A percentile compares a stretch with the other conserved stretches of the same genome.
These are phyloP conservation scores for Puccinia coronata DNA, from an alignment of 1,284 basidiomycete species.

Conservation along the genomic window DNA sequence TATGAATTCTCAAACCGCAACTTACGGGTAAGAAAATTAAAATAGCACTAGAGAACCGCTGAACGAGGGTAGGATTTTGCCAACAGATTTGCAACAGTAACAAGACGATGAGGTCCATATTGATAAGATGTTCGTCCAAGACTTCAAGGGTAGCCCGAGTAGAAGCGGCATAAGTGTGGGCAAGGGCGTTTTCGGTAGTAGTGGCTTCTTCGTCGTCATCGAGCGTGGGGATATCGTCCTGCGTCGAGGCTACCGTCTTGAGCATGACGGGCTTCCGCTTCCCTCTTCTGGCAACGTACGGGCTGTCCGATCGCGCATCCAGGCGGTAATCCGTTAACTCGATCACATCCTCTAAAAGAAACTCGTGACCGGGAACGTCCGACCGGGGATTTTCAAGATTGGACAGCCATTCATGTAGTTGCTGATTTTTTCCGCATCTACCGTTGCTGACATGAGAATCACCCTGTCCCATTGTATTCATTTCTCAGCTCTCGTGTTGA, in stretches of 20 bases:
- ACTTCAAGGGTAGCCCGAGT: conserved; percentile 81
- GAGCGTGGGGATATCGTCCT: conserved; percentile 35
- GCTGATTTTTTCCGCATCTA: conserved; percentile 94
- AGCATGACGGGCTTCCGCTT: conserved; percentile 38
- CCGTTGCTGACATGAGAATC: conserved; percentile 95
- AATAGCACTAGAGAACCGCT: conserved; percentile 74
- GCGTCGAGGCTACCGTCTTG: background rate
- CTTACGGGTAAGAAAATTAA: conserved; percentile 89
- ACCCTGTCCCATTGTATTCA: conserved; percentile 64
- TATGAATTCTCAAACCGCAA: background rate
- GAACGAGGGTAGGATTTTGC: conserved; percentile 64
- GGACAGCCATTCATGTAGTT: conserved; percentile 87
- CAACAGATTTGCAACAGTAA: conserved; percentile 86
- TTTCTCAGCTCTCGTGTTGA: conserved; percentile 64
- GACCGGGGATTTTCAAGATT: conserved; percentile 82
- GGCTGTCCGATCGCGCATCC: conserved; percentile 68
- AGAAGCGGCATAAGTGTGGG: conserved; percentile 60
- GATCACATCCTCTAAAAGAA: conserved; percentile 90
- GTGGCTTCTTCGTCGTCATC: conserved; percentile 43
- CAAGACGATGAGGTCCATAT: conserved; percentile 83
- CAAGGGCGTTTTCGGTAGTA: conserved; percentile 46
- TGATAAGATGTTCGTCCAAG: conserved; percentile 84
- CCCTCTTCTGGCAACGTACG: conserved; percentile 64
- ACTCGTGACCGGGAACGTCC: conserved; percentile 93
- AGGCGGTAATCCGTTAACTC: conserved; percentile 83